Evolutionary conservation across 1,139 yeast genomes (phyloP), one percentile per base, ranked within the genome.

Genomic region (Kluyveromyces marxianus): DNA sequence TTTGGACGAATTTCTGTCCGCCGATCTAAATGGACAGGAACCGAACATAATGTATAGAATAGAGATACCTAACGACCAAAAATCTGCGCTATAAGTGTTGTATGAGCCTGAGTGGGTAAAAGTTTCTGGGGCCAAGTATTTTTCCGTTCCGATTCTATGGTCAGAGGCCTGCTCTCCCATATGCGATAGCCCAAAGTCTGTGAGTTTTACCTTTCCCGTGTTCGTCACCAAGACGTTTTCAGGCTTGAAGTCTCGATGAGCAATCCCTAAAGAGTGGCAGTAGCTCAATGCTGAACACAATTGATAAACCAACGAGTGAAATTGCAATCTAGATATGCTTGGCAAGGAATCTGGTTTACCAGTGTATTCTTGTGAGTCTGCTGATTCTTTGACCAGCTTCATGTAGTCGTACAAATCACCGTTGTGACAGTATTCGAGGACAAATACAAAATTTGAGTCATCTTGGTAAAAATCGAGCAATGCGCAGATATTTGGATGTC

Each of bases 61-160:
- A 44, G 90, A 83, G 50, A 89, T 80, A 21, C 97, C 97, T 42
- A 86, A 67, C 0, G 96, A 83, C 97, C 97, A 90, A 52, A 86
- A 75, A 66, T 90, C 97, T 39, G 89, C 84, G 62, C 79, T 77
- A 42, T 82, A 79, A 1, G 96, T 86, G 46, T 57, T 50, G 42
- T 61, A 58, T 5, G 51, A 50, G 4, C 50, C 44, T 4, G 41
- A 45, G 25, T 40, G 43, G 25, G 42, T 73, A 53, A 75, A 74
- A 41, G 90, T 75, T 65, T 90, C 97, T 2, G 97, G 97, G 0
- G 97, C 96, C 92, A 92, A 85, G 65, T 90, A 90, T 51, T 95
- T 76, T 63, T 89, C 97, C 21, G 94, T 83, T 27, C 97, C 97
- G 50, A 89, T 82, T 54, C 89, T 92, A 57, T 85, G 83, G 54